Percentiles rank a stretch among this genome's conserved stretches.
phyloP scores from a whole-genome alignment of 192 early-diverging fungal species.

The Cladochytrium replicatum region DNA sequence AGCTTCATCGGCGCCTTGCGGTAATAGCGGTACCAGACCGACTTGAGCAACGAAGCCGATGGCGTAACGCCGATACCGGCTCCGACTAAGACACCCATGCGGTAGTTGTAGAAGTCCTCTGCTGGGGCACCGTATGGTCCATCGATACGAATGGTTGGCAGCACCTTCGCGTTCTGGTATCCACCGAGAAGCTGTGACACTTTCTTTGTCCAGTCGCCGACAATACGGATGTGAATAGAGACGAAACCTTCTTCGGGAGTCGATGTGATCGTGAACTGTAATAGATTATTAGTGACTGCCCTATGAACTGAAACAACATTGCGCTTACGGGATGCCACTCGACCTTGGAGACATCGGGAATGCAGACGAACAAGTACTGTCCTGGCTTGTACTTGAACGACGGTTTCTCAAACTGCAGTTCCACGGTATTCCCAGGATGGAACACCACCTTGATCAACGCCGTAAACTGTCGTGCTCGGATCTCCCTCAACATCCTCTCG shows the following conservation, averaged over 20 bases:
- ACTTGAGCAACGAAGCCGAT: slow-evolving; percentile 52
- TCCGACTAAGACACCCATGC: slow-evolving; percentile 54
- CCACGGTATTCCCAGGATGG: slow-evolving; percentile 62
- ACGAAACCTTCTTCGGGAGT: slow-evolving; percentile 67
- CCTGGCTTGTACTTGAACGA: slow-evolving; percentile 44
- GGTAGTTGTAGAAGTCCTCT: slow-evolving; percentile 65
- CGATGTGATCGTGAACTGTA: slow-evolving; percentile 64
- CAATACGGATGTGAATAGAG: slow-evolving; percentile 66
- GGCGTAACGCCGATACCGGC: slow-evolving; percentile 71
- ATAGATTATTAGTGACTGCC: no score
- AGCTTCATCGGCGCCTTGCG: slow-evolving; percentile 18
- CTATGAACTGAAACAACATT: no score
- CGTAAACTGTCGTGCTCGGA: slow-evolving; percentile 45
- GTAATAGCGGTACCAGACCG: slow-evolving; percentile 41
- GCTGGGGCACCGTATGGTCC: slow-evolving; percentile 75
- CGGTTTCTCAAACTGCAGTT: slow-evolving; percentile 58
- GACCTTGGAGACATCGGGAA: slow-evolving; percentile 56
- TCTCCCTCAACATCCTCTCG: slow-evolving; percentile 54
- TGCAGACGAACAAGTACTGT: slow-evolving; percentile 65
- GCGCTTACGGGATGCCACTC: slow-evolving; percentile 85
- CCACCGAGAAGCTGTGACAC: slow-evolving; percentile 51
- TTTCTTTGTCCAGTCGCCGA: slow-evolving; percentile 61
- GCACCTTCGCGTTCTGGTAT: background rate
- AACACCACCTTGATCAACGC: slow-evolving; percentile 59
- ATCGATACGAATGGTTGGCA: slow-evolving; percentile 54